Evolutionary conservation across 495 filamentous ascomycete species (phyloP), one percentile per base, ranked within the genome.

Genomic region (Hyaloscypha variabilis): DNA sequence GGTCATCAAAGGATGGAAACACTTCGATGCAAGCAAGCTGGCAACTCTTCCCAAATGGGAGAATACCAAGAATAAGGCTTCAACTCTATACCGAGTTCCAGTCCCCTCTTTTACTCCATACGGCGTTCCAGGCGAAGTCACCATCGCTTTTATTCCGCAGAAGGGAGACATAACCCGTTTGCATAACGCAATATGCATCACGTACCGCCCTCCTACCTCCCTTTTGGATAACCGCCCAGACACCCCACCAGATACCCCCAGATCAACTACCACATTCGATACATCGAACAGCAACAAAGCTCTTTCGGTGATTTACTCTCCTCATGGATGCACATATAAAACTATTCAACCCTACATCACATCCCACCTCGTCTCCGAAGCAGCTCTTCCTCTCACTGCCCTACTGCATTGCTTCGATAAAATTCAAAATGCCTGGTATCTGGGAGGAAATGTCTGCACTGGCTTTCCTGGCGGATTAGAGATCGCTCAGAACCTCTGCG

Each of bases 181-280:
- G 1, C 88, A 91, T 69, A 83, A 82, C 11, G 90, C 88, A 6
- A 79, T 92, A 53, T 88, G 87, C 36, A 90, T 92, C 29, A 92
- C 88, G 1, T 91, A 91, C 70, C 80, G 82, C 25, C 80, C 88
- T 25, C 87, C 86, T 13, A 46, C 17, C 10, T 71, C 65, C 17
- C 59, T 21, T 29, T 23, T 42, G 62, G 34, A 62, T 1, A 53
- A 19, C 11, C 34, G 30, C 28, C 58, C 60, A 24, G 31, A 62
- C 24, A 68, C 65, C 6, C 67, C 62, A 54, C 65, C 76, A 72
- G 50, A 77, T 72, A 49, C 77, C 70, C 57, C 50, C 64, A 17
- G 77, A 75, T 29, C 77, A 76, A 54, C 75, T 71, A 21, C 72
- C 63, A 26, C 53, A 25, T 14, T 49, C 28, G n/a, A 29, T 17